Conservation (phyloP, 2,329 filamentous ascomycete genomes). For the Fusarium sublunatum region DNA sequence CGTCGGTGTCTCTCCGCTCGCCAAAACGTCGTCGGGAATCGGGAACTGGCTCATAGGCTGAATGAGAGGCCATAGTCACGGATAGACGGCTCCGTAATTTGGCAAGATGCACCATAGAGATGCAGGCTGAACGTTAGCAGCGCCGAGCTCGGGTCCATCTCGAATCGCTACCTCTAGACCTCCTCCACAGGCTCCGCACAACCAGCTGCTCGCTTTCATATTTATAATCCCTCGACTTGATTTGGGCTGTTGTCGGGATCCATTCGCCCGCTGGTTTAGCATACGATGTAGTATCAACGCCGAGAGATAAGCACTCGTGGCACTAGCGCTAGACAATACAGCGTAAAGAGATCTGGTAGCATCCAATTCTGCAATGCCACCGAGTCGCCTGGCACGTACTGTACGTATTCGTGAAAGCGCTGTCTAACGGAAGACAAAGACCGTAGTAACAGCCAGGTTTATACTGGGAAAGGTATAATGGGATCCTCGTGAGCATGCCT, state of each 20-base stretch:
- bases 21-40: conserved; percentile 34
- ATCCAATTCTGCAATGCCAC: conserved; percentile 25
- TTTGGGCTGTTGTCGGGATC: conserved; percentile 37
- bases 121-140: conserved; percentile 27
- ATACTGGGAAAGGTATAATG: conserved; percentile 12
- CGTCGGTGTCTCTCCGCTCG: conserved; percentile 28
- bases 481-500: conserved; percentile 29
- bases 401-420: conserved; percentile 7
- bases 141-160: conserved; percentile 41
- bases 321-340: conserved; percentile 40
- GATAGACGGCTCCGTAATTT: conserved; percentile 39
- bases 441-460: conserved; percentile 24
- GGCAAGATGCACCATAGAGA: conserved; percentile 24
- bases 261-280: conserved; percentile 34
- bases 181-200: conserved; percentile 40
- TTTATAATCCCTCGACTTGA: conserved; percentile 48
- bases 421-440: conserved; percentile 28
- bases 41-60: conserved; percentile 27
- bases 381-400: conserved; percentile 6
- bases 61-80: conserved; percentile 17
- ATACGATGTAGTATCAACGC: conserved; percentile 16
- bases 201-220: conserved; percentile 41
- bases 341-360: conserved; percentile 26
- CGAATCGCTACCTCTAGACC: conserved; percentile 20
- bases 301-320: conserved; percentile 42